phyloP scores from a whole-genome alignment of 1,284 basidiomycete species.

The Tylopilus sp. region DNA sequence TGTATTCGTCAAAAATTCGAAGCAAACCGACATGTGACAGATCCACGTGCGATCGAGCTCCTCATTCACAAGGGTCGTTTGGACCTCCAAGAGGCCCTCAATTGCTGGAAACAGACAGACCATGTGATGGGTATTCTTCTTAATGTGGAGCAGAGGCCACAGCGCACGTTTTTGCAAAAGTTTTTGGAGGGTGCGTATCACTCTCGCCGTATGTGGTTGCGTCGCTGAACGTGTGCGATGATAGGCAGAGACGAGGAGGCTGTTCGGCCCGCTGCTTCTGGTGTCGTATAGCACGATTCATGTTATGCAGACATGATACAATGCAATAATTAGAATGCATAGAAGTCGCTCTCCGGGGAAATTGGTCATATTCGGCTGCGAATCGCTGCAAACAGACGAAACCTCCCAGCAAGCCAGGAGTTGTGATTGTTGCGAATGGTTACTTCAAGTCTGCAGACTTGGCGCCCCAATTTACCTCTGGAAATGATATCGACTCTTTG shows the following conservation, averaged over 20 bases:
- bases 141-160: constrained; percentile 59
- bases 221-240: not conserved
- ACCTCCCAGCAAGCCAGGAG: no score
- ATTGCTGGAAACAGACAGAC: constrained; percentile 91
- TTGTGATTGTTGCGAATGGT: no score
- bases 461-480: no score
- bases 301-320: constrained; percentile 16
- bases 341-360: not conserved
- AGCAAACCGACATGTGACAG: constrained; percentile 85
- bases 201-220: not conserved
- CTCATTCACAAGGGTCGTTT: constrained; percentile 88
- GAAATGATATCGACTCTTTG: no score
- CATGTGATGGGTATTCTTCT: constrained; percentile 79
- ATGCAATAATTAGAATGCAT: constrained; percentile 17
- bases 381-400: no score
- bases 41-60: constrained; percentile 89
- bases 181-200: constrained; percentile 80
- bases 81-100: constrained; percentile 96
- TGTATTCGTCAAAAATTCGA: constrained; percentile 93
- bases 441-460: no score
- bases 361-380: no score
- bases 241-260: constrained; percentile 68
- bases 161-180: constrained; percentile 83
- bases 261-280: constrained; percentile 62
- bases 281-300: constrained; percentile 42